Conservation (phyloP, 2,329 filamentous ascomycete genomes). For the Volutella citrinella region DNA sequence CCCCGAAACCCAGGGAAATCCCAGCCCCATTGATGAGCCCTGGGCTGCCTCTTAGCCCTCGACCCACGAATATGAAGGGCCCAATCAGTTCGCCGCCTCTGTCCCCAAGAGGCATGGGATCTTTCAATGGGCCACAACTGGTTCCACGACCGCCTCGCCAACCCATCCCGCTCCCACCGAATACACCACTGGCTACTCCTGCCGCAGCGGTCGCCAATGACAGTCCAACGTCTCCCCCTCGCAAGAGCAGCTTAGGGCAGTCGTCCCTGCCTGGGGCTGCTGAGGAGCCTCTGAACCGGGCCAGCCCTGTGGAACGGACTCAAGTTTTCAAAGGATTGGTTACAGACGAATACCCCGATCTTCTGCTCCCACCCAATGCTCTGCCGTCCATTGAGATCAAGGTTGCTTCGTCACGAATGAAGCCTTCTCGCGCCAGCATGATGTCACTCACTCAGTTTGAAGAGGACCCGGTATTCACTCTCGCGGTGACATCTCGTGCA, state of each 20-base stretch:
- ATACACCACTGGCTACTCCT: conserved; percentile 63
- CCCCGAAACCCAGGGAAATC: conserved; percentile 30
- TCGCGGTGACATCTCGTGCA: conserved; percentile 78
- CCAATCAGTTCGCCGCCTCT: conserved; percentile 63
- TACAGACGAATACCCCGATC: conserved; percentile 81
- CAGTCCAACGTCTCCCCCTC: conserved; percentile 11
- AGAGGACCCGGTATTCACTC: conserved; percentile 90
- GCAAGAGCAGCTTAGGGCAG: too few relatives aligned
- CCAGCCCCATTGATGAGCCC: conserved; percentile 52
- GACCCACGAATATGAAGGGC: conserved; percentile 51
- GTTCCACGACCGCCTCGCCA: conserved; percentile 73
- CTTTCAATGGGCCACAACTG: conserved; percentile 51
- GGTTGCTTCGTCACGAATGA: conserved; percentile 92
- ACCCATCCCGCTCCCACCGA: conserved; percentile 68
- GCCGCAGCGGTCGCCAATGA: conserved; percentile 9
- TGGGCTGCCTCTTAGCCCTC: conserved; percentile 58
- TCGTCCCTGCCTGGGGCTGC: too few relatives aligned
- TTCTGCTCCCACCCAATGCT: conserved; percentile 84
- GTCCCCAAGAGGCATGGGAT: conserved; percentile 55
- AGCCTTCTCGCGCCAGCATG: conserved; percentile 83
- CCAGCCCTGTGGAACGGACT: conserved; percentile 41
- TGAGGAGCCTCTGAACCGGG: too few relatives aligned
- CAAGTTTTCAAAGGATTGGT: conserved; percentile 73
- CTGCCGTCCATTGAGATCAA: conserved; percentile 80
- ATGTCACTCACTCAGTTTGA: conserved; percentile 76